A percentile compares a stretch with the other conserved stretches of the same genome.
Evolutionary conservation across 805 yeast species (phyloP).

Genomic region (Barnettozyma pratensis): DNA sequence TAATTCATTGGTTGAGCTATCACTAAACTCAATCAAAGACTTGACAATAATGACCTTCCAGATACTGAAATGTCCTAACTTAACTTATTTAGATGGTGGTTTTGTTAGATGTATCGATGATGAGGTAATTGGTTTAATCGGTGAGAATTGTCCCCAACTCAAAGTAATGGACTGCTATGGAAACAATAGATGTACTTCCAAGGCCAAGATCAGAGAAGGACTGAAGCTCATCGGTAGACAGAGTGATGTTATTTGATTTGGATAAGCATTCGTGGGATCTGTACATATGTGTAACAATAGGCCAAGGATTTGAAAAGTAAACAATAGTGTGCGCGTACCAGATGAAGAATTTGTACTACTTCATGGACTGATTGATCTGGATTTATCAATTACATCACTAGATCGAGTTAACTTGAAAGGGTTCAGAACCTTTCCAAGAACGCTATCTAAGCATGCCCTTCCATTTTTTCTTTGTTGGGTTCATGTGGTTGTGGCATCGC

Average conservation of each 20-base stretch:
- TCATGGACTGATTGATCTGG: too few species aligned
- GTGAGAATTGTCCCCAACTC: slow-evolving; percentile 56
- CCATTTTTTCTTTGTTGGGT: too few species aligned
- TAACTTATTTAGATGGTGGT: slow-evolving; percentile 70
- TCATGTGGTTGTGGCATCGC: too few species aligned
- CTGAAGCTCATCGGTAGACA: slow-evolving; percentile 71
- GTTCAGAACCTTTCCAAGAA: too few species aligned
- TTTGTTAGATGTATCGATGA: slow-evolving; percentile 78
- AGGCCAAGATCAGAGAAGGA: slow-evolving; percentile 47
- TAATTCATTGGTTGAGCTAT: slow-evolving; percentile 61
- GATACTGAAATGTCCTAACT: slow-evolving; percentile 47
- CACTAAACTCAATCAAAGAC: slow-evolving; percentile 65
- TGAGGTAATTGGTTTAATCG: slow-evolving; percentile 50
- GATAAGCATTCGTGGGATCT: background rate
- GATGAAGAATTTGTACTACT: too few species aligned
- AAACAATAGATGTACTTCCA: slow-evolving; percentile 57
- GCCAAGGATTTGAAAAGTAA: too few species aligned
- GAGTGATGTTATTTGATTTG: slow-evolving; percentile 36
- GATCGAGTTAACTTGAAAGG: too few species aligned
- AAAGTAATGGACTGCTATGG: slow-evolving; percentile 78
- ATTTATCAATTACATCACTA: too few species aligned
- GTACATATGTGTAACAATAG: too few species aligned
- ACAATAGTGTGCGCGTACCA: too few species aligned
- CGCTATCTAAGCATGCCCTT: too few species aligned
- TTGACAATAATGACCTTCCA: slow-evolving; percentile 48